Evolutionary conservation across 768 basidiomycete species (phyloP).

Genomic region (Rhizopogon rudus): DNA sequence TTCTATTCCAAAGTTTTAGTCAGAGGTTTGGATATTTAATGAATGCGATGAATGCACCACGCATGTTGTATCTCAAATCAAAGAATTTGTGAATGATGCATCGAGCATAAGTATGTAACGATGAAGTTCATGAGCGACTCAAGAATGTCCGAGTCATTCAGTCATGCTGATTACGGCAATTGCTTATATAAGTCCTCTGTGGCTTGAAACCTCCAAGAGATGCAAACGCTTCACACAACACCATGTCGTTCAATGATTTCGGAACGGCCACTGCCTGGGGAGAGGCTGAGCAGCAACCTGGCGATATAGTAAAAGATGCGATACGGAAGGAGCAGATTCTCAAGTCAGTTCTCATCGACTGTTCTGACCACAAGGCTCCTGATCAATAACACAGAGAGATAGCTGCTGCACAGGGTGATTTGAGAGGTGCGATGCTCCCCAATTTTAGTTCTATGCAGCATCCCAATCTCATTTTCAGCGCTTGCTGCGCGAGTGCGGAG

Average conservation of each 20-base stretch:
- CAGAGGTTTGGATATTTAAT: too few species aligned
- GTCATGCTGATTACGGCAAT: too few species aligned
- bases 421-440: conserved; percentile 47
- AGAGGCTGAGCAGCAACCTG: conserved; percentile 34
- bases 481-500: conserved; percentile 61
- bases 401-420: conserved; percentile 66
- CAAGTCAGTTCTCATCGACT: conserved; percentile 42
- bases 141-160: too few species aligned
- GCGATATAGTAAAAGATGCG: conserved; percentile 71
- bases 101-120: too few species aligned
- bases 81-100: too few species aligned
- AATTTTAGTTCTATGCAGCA: not conserved
- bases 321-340: conserved; percentile 73
- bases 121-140: too few species aligned
- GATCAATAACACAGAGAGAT: conserved; percentile 54
- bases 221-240: too few species aligned
- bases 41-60: too few species aligned
- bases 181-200: too few species aligned
- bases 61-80: too few species aligned
- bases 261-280: conserved; percentile 50
- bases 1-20: too few species aligned
- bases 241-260: conserved; percentile 40
- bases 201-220: too few species aligned
- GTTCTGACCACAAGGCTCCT: not conserved
- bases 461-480: conserved; percentile 34